These are phyloP conservation scores for Boechera retrofracta DNA, from an alignment of 345 rosid genomes.

Conservation along the genomic window DNA sequence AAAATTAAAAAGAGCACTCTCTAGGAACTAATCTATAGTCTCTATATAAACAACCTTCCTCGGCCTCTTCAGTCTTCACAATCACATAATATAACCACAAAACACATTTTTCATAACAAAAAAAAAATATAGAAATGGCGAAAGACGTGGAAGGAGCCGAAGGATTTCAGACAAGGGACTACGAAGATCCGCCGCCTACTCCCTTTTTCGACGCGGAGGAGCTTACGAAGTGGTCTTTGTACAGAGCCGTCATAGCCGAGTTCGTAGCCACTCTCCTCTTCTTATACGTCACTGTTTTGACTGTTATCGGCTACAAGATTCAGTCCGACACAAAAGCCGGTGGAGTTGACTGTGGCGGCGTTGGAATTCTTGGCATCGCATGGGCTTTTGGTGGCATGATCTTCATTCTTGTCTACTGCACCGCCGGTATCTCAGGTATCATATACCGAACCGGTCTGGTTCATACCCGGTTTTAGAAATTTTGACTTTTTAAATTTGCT, in stretches of 20 bases:
- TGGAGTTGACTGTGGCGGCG: conserved; percentile 55
- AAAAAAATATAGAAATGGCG: conserved; percentile 44
- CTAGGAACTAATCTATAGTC: conserved; percentile 35
- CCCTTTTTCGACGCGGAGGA: conserved; percentile 59
- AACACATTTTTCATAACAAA: neutral
- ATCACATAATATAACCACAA: conserved; percentile 26
- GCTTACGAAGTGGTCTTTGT: conserved; percentile 58
- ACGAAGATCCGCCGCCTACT: conserved; percentile 65
- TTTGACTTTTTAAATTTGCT: neutral
- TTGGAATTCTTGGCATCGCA: conserved; percentile 68
- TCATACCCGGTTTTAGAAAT: neutral
- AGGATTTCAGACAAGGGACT: conserved; percentile 55
- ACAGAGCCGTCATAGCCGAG: conserved; percentile 68
- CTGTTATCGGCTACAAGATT: conserved; percentile 67
- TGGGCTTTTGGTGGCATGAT: conserved; percentile 86
- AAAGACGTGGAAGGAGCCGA: conserved; percentile 60
- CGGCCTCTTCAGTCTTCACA: conserved; percentile 23
- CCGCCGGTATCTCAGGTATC: conserved; percentile 72
- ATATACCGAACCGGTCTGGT: neutral
- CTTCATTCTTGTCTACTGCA: conserved; percentile 71
- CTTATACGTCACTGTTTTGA: conserved; percentile 65
- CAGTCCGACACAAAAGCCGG: conserved; percentile 35
- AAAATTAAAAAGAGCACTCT: conserved; percentile 18
- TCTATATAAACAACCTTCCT: conserved; percentile 40
- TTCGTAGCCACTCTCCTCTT: conserved; percentile 70